Base-by-base conservation (phyloP, 495 filamentous ascomycete species). In the Aspergillus saccharolyticus region DNA sequence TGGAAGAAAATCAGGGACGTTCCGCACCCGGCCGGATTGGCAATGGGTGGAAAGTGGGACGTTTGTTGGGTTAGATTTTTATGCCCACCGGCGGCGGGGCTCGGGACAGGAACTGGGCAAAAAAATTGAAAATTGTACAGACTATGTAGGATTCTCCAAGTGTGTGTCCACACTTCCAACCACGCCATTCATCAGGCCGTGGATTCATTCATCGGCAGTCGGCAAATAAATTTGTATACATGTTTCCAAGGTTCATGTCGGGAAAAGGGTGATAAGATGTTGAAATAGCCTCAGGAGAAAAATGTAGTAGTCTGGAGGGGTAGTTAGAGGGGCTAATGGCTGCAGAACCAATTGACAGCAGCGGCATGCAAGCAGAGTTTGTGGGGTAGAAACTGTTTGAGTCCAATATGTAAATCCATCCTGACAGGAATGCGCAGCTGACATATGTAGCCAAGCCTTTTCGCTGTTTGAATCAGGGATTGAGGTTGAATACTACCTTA, bases 11-110 rank as follows among this genome's bases (percentile, higher is more conserved):
- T 50, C 47, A 50, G 47, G 47, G 47, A 50, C 47, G 47, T 50
- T 50, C 47, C 47, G 47, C 47, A 50, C 47, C 47, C 21, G 47
- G 22, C 22, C 24, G 47, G 15, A 50, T 50, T 50, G 47, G 47
- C 47, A 50, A 39, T 39, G 33, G 33, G 25, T 39, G 7, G 33
- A 39, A 39, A 39, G 47, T 50, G 47, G 47, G 47, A 50, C 47
- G 47, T 22, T 28, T n/a, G 28, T 15, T 50, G 22, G 25, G 47
- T 50, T 50, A 50, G 47, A 50, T 50, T 50, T 50, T 50, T 50
- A 50, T 50, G 47, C 15, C 46, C 24, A 39, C 33, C 33, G 33
- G 47, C 47, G 47, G 47, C 47, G 47, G 47, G 47, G 47, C 47
- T 24, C 33, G 12, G 14, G 12, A n/a, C 33, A 39, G 33, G 33